Conservation (phyloP, 2,329 filamentous ascomycete species). For the Alternaria viburni region DNA sequence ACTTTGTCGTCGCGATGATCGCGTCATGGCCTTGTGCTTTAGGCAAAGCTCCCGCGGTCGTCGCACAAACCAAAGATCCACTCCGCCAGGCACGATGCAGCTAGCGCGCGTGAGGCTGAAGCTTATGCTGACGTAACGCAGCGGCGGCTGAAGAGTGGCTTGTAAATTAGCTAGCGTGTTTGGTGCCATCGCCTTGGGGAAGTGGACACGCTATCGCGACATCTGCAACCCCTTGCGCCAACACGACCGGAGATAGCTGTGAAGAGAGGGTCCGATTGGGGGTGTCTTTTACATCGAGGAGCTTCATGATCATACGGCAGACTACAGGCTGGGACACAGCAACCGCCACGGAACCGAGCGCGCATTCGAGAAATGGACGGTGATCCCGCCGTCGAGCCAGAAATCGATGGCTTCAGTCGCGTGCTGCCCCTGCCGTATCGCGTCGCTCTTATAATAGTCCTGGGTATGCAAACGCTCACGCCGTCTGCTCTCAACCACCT, state of each 20-base stretch:
- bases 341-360: constrained; percentile 22
- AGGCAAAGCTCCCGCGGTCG: constrained; percentile 24
- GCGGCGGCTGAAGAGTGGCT: constrained; percentile 14
- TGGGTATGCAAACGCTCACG: constrained; percentile 65
- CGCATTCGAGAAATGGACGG: constrained; percentile 65
- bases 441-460: constrained; percentile 81
- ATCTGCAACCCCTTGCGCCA: constrained; percentile 25
- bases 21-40: constrained; percentile 39
- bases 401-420: constrained; percentile 84
- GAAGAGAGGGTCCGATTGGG: constrained; percentile 14
- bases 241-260: background rate
- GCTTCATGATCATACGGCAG: constrained; percentile 28
- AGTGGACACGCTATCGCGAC: constrained; percentile 40
- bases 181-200: constrained; percentile 26
- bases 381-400: constrained; percentile 70
- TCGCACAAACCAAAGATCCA: constrained; percentile 1
- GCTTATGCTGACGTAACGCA: constrained; percentile 21
- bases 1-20: constrained; percentile 29
- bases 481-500: background rate
- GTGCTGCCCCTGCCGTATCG: constrained; percentile 88
- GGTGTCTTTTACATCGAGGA: background rate
- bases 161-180: constrained; percentile 13
- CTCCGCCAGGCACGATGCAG: background rate
- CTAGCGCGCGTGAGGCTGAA: constrained; percentile 28
- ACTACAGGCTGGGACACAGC: constrained; percentile 29